phyloP scores from a whole-genome alignment of 2,329 filamentous ascomycete genomes.

The Dichotomopilus funicola region DNA sequence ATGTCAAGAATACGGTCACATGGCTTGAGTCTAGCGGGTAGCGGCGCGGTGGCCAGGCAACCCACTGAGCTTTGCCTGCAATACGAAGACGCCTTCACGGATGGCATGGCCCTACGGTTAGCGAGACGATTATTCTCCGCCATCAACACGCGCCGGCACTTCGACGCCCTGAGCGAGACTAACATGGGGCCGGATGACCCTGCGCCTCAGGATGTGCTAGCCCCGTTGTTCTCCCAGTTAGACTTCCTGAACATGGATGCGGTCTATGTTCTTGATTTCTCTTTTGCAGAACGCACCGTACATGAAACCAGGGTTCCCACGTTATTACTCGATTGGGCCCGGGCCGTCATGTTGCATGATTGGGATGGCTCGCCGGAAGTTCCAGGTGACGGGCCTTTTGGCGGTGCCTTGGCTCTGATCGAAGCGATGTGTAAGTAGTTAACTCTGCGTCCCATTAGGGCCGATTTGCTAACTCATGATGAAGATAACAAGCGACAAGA shows the following conservation, averaged over 20 bases:
- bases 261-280: constrained; percentile 42
- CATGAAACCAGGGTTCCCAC: constrained; percentile 53
- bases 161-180: constrained; percentile 39
- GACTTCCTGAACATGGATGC: constrained; percentile 44
- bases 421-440: constrained; percentile 59
- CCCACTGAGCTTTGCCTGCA: constrained; percentile 47
- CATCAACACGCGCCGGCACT: constrained; percentile 46
- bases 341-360: constrained; percentile 66
- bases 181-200: constrained; percentile 28
- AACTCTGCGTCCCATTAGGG: background rate
- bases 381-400: constrained; percentile 62
- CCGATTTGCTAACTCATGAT: background rate
- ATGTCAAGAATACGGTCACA: constrained; percentile 55
- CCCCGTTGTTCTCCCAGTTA: constrained; percentile 46
- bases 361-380: constrained; percentile 75
- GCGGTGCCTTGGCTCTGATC: constrained; percentile 70
- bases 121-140: constrained; percentile 53
- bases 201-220: constrained; percentile 38
- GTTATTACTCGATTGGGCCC: constrained; percentile 62
- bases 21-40: constrained; percentile 43
- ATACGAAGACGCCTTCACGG: constrained; percentile 57
- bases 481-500: constrained; percentile 56
- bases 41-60: constrained; percentile 41
- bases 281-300: constrained; percentile 43
- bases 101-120: constrained; percentile 53